A percentile compares a stretch with the other conserved stretches of the same genome.
phyloP scores from a whole-genome alignment of 257 asterid species.

The Nicotiana otophora region DNA sequence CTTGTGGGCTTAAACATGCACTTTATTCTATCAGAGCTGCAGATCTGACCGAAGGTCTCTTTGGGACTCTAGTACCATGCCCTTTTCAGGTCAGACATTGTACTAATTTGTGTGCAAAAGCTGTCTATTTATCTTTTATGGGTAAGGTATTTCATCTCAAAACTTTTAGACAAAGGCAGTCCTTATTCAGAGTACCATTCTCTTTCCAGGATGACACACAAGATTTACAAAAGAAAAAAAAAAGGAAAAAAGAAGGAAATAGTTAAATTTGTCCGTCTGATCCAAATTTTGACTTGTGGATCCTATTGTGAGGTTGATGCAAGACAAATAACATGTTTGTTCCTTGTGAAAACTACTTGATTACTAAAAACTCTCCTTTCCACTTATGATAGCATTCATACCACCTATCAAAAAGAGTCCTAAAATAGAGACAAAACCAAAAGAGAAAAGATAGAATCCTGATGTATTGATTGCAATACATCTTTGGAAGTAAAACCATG shows the following conservation, averaged over 20 bases:
- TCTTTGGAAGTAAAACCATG: not conserved
- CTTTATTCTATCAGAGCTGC: slow-evolving; percentile 77
- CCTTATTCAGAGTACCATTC: not conserved
- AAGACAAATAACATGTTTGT: not conserved
- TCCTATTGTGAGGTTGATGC: not conserved
- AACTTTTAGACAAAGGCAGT: not conserved
- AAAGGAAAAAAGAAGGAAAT: not conserved
- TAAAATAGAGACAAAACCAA: not conserved
- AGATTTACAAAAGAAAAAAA: not conserved
- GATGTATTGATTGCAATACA: not conserved
- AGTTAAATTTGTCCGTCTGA: not conserved
- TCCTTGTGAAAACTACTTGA: not conserved
- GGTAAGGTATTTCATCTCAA: not conserved
- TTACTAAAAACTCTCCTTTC: not conserved
- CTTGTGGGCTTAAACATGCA: slow-evolving; percentile 85
- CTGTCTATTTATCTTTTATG: not conserved
- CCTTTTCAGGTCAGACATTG: slow-evolving; percentile 59
- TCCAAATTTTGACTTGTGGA: not conserved
- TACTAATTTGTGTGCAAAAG: not conserved
- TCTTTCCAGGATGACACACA: not conserved
- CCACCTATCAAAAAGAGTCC: not conserved
- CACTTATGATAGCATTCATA: not conserved
- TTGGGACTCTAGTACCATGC: slow-evolving; percentile 68
- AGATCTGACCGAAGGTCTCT: slow-evolving; percentile 67
- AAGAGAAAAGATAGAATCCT: not conserved